Percentiles rank a stretch among this genome's conserved stretches.
Conservation (phyloP, 768 basidiomycete species). For the Hygrophorus russula region DNA sequence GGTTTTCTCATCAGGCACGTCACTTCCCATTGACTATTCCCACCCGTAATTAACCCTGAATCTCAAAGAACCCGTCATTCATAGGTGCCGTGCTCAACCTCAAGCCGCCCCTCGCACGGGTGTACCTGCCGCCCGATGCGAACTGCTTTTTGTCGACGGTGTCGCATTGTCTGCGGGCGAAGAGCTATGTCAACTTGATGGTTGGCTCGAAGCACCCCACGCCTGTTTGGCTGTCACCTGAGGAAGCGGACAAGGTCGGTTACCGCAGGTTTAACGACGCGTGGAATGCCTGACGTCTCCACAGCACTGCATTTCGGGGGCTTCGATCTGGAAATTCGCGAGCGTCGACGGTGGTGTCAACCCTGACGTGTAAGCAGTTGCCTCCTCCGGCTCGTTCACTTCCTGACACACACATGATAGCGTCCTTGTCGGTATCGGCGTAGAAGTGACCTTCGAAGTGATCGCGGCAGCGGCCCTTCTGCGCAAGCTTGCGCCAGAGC, state of each 20-base stretch:
- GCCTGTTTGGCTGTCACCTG: constrained; percentile 64
- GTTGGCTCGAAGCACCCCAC: constrained; percentile 82
- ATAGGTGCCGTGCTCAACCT: constrained; percentile 79
- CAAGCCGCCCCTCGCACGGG: constrained; percentile 58
- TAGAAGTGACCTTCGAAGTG: constrained; percentile 83
- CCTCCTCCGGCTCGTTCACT: background rate
- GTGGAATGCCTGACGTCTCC: constrained; percentile 4
- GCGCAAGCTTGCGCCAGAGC: constrained; percentile 51
- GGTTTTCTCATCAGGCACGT: constrained; percentile 35
- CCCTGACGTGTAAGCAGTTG: constrained; percentile 51
- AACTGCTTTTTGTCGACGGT: constrained; percentile 80
- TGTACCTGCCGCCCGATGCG: constrained; percentile 85
- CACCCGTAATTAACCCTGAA: too few species aligned
- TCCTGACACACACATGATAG: constrained; percentile 22
- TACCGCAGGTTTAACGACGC: background rate
- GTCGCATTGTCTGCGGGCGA: constrained; percentile 72
- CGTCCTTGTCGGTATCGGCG: constrained; percentile 79
- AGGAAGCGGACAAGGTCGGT: constrained; percentile 59
- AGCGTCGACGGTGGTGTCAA: constrained; percentile 60
- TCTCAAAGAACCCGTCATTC: constrained; percentile 68
- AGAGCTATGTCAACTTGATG: constrained; percentile 82
- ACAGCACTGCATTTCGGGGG: constrained; percentile 79
- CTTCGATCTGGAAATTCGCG: constrained; percentile 78
- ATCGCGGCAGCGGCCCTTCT: constrained; percentile 78
- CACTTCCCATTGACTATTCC: too few species aligned